Percentiles rank a stretch among this genome's conserved stretches.
Conservation (phyloP, 495 filamentous ascomycete species). For the Daldinia concentrica region DNA sequence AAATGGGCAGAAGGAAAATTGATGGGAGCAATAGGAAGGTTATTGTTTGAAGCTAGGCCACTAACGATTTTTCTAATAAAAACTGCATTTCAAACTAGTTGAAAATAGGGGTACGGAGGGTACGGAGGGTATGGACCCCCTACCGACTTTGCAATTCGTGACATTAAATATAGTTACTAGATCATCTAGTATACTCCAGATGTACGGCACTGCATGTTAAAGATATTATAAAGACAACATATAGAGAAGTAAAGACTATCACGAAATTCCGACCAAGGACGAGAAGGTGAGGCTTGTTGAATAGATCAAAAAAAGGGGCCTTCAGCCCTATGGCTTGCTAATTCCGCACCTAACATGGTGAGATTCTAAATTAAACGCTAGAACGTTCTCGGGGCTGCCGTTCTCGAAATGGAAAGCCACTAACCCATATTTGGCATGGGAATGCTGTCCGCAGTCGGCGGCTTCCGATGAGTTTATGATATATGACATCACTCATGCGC, state of each 20-base stretch:
- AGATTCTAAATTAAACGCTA: constrained; percentile 6
- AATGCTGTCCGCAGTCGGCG: neutral
- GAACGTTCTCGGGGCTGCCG: neutral
- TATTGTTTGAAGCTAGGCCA: neutral
- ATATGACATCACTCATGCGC: constrained; percentile 36
- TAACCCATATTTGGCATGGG: constrained; percentile 7
- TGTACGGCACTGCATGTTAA: neutral
- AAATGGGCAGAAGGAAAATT: neutral
- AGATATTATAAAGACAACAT: neutral
- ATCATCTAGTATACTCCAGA: neutral
- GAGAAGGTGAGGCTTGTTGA: neutral
- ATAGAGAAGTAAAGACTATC: neutral
- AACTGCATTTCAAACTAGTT: neutral
- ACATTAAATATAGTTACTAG: neutral
- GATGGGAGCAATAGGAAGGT: neutral
- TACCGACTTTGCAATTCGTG: neutral
- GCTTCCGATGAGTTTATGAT: constrained; percentile 17
- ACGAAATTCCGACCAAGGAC: neutral
- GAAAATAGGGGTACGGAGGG: neutral
- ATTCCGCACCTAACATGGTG: neutral
- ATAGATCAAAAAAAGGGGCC: constrained; percentile 8
- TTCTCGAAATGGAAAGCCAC: constrained; percentile 1
- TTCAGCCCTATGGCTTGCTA: constrained; percentile 30
- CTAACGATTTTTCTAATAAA: neutral
- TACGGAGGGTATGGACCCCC: neutral